Percentiles rank a stretch among this genome's conserved stretches.
Evolutionary conservation across 2,329 filamentous ascomycete genomes (phyloP).

Genomic region (Chaetomium strumarium): DNA sequence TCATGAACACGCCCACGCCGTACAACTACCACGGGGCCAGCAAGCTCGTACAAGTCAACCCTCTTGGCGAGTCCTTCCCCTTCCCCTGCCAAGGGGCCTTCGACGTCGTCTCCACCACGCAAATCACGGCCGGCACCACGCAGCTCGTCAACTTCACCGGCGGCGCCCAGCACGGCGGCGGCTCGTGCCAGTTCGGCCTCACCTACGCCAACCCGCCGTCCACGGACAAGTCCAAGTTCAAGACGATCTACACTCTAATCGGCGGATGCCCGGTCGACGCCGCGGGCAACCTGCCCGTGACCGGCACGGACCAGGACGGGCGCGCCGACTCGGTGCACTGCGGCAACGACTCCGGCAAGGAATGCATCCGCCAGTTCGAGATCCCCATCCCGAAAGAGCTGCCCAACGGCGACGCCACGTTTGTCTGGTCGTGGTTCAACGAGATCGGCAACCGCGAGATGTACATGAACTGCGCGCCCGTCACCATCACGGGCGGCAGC

Average conservation of each 20-base stretch:
- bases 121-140: slow-evolving; percentile 16
- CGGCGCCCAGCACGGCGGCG: slow-evolving; percentile 29
- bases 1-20: slow-evolving; percentile 25
- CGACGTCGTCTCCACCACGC: slow-evolving; percentile 13
- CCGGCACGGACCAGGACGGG: slow-evolving; percentile 13
- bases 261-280: slow-evolving; percentile 30
- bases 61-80: slow-evolving; percentile 14
- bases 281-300: slow-evolving; percentile 11
- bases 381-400: slow-evolving; percentile 27
- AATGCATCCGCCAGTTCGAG: slow-evolving; percentile 26
- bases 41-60: slow-evolving; percentile 18
- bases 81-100: slow-evolving; percentile 24
- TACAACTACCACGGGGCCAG: slow-evolving; percentile 20
- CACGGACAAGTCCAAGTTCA: slow-evolving; percentile 25
- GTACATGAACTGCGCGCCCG: slow-evolving; percentile 62
- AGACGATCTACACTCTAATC: slow-evolving; percentile 30
- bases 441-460: slow-evolving; percentile 57
- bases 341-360: slow-evolving; percentile 24
- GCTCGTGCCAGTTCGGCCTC: slow-evolving; percentile 30
- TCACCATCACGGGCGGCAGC: slow-evolving; percentile 39
- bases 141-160: slow-evolving; percentile 28
- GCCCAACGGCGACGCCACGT: slow-evolving; percentile 38
- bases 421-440: slow-evolving; percentile 60
- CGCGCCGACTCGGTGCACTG: slow-evolving; percentile 19
- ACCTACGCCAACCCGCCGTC: slow-evolving; percentile 25